phyloP scores from a whole-genome alignment of 805 yeast species.

The Lachancea nothofagi region DNA sequence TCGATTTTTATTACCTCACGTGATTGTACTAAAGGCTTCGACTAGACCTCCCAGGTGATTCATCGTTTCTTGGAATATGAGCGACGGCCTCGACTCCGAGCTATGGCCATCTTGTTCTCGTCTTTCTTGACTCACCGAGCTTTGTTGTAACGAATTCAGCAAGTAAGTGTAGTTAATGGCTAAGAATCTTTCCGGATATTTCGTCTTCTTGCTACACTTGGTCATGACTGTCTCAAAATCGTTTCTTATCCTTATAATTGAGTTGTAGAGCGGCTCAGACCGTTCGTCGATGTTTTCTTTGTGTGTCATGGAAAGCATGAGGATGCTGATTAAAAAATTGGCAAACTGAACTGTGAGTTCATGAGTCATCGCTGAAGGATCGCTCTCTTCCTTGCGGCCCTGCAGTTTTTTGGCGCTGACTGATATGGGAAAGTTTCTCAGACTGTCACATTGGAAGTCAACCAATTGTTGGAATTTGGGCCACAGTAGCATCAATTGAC shows the following conservation, averaged over 20 bases:
- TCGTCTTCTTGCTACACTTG: conserved; percentile 52
- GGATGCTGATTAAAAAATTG: conserved; percentile 60
- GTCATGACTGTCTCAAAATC: conserved; percentile 79
- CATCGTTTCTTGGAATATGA: conserved; percentile 27
- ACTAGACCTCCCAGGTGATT: conserved; percentile 28
- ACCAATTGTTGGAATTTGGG: conserved; percentile 74
- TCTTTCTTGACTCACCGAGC: conserved; percentile 12
- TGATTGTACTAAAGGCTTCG: conserved; percentile 28
- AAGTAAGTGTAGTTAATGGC: conserved; percentile 46
- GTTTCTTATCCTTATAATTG: conserved; percentile 62
- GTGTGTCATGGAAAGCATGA: conserved; percentile 46
- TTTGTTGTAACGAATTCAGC: conserved; percentile 26
- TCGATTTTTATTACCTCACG: neutral
- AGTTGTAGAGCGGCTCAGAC: conserved; percentile 67
- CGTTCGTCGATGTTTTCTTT: conserved; percentile 27
- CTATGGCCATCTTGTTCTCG: conserved; percentile 8
- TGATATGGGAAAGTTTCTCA: conserved; percentile 45
- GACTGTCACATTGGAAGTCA: conserved; percentile 69
- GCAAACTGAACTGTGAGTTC: conserved; percentile 77
- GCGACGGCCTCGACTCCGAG: conserved; percentile 17
- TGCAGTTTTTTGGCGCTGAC: conserved; percentile 30
- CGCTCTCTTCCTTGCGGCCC: conserved; percentile 25
- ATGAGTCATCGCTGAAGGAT: conserved; percentile 41
- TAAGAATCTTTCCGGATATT: conserved; percentile 60
- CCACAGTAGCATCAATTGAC: conserved; percentile 69